Conservation (phyloP, 2,329 filamentous ascomycete species). For the Dactylonectria estremocensis region DNA sequence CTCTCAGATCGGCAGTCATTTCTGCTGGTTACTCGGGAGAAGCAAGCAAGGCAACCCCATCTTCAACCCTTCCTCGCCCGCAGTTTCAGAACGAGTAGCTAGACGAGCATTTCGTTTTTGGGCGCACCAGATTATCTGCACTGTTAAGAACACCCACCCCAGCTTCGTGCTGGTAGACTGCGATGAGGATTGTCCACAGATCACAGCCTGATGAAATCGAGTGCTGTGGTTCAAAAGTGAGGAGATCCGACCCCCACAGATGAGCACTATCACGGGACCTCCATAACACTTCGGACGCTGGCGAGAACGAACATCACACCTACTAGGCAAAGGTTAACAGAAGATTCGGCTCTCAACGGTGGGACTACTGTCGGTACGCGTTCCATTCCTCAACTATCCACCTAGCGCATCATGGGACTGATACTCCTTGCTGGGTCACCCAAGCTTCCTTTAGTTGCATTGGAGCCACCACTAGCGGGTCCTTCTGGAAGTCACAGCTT, state of each 20-base stretch:
- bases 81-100: constrained; percentile 1
- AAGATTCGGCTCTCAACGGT: neutral
- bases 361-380: neutral
- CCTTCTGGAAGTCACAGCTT: constrained; percentile 18
- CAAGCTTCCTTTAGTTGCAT: constrained; percentile 12
- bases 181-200: neutral
- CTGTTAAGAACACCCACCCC: neutral
- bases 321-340: neutral
- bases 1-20: neutral
- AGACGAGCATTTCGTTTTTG: neutral
- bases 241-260: constrained; percentile 41
- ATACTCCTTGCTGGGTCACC: constrained; percentile 17
- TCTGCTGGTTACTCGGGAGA: neutral
- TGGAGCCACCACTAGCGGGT: constrained; percentile 10
- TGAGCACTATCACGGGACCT: constrained; percentile 43
- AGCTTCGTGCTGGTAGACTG: neutral
- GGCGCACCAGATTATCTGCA: neutral
- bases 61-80: constrained; percentile 4
- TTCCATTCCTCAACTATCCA: constrained; percentile 1
- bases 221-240: neutral
- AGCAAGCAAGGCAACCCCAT: neutral
- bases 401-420: constrained; percentile 17
- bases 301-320: constrained; percentile 6
- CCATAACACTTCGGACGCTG: constrained; percentile 19
- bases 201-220: neutral